Conservation (phyloP, 768 basidiomycete genomes). For the Phaffia australis region DNA sequence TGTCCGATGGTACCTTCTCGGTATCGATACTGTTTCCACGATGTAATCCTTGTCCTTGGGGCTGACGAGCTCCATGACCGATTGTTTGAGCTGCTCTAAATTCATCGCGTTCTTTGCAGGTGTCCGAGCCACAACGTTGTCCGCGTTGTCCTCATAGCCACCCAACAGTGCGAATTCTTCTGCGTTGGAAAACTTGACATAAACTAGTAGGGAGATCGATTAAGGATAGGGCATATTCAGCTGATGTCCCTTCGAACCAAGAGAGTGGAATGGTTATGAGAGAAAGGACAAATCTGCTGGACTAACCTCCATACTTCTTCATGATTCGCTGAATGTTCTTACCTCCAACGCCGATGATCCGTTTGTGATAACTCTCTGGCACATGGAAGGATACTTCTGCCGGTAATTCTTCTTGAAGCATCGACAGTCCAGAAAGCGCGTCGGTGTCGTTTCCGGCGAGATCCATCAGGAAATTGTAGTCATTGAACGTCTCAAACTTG, state of each 20-base stretch:
- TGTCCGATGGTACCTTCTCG: slow-evolving; percentile 87
- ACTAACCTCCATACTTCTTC: slow-evolving; percentile 74
- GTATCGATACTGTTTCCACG: slow-evolving; percentile 83
- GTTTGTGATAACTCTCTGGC: slow-evolving; percentile 94
- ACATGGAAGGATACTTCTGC: slow-evolving; percentile 98
- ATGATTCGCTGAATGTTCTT: slow-evolving; percentile 98
- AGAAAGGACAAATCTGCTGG: too few relatives aligned
- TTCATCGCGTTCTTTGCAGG: slow-evolving; percentile 95
- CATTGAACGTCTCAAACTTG: slow-evolving; percentile 97
- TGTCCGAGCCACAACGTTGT: slow-evolving; percentile 96
- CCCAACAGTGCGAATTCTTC: slow-evolving; percentile 92
- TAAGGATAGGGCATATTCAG: too few relatives aligned
- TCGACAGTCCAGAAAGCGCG: slow-evolving; percentile 72
- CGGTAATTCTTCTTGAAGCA: slow-evolving; percentile 93
- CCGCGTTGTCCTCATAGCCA: slow-evolving; percentile 92
- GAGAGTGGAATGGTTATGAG: too few relatives aligned
- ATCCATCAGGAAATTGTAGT: slow-evolving; percentile 45
- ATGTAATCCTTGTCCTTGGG: slow-evolving; percentile 98
- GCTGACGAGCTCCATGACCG: slow-evolving; percentile 94
- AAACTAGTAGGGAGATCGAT: slow-evolving; percentile 44
- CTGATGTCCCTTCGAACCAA: too few relatives aligned
- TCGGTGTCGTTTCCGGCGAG: slow-evolving; percentile 73
- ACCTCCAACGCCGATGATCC: slow-evolving; percentile 96
- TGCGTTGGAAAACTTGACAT: slow-evolving; percentile 97
- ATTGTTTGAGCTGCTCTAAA: slow-evolving; percentile 84